Percentiles rank a stretch among this genome's conserved stretches.
These are phyloP conservation scores for Amanita subjunquillea DNA, from an alignment of 768 basidiomycete species.

Conservation along the genomic window DNA sequence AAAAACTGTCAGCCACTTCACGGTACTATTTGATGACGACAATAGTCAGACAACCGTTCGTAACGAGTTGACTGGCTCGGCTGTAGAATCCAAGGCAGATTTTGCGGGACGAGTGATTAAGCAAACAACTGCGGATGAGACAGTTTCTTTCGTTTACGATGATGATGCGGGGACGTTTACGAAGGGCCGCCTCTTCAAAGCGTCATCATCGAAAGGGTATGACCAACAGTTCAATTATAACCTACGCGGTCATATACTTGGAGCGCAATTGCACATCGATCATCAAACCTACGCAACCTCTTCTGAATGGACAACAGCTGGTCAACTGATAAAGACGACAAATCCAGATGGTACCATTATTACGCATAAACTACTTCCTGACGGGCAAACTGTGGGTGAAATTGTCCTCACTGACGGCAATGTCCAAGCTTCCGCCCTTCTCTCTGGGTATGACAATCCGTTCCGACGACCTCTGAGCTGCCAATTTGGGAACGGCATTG, in stretches of 20 bases:
- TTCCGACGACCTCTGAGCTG: too few relatives aligned
- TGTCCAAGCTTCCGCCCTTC: not conserved
- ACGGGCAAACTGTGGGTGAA: too few relatives aligned
- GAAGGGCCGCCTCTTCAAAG: not conserved
- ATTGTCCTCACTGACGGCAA: too few relatives aligned
- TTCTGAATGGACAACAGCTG: not conserved
- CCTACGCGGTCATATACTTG: too few relatives aligned
- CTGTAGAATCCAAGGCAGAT: not conserved
- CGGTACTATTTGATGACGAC: not conserved
- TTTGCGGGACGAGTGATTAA: not conserved
- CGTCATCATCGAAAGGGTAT: not conserved
- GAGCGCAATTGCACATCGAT: too few relatives aligned
- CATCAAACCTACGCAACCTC: too few relatives aligned
- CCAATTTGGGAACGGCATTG: too few relatives aligned
- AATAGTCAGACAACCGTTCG: not conserved
- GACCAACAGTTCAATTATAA: too few relatives aligned
- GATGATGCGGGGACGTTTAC: not conserved
- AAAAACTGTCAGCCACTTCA: not conserved
- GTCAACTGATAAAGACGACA: not conserved
- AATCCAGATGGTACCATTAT: not conserved
- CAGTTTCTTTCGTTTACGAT: not conserved
- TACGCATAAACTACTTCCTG: not conserved
- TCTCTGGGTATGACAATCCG: too few relatives aligned
- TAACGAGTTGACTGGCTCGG: not conserved
- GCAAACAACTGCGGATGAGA: not conserved